These are phyloP conservation scores for Phytophthora tentaculata DNA, from an alignment of 352 stramenopile species.

Conservation along the genomic window DNA sequence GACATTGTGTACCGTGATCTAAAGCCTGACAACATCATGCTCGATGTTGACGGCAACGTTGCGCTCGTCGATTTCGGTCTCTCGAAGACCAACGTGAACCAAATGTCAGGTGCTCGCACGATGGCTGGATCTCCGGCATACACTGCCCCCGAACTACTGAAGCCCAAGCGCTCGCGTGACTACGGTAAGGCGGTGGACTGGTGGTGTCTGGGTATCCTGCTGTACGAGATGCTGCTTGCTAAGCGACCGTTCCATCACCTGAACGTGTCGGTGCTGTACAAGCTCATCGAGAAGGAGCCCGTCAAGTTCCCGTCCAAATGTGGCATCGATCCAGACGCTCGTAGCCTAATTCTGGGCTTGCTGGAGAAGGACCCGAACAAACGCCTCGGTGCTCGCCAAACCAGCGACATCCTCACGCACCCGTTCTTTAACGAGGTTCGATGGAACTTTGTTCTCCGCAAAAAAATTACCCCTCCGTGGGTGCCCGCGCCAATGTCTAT, in stretches of 20 bases:
- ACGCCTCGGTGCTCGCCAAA: slow-evolving; percentile 80
- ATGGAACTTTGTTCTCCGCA: slow-evolving; percentile 85
- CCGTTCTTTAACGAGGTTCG: slow-evolving; percentile 83
- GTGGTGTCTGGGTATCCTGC: slow-evolving; percentile 90
- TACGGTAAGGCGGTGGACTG: slow-evolving; percentile 90
- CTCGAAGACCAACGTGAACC: slow-evolving; percentile 92
- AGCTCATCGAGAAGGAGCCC: slow-evolving; percentile 89
- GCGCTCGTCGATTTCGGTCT: slow-evolving; percentile 96
- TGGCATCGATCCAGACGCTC: slow-evolving; percentile 68
- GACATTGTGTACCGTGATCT: slow-evolving; percentile 97
- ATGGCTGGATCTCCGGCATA: slow-evolving; percentile 88
- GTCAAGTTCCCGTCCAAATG: slow-evolving; percentile 88
- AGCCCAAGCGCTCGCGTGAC: slow-evolving; percentile 84
- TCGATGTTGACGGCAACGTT: slow-evolving; percentile 94
- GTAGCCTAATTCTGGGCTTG: slow-evolving; percentile 76
- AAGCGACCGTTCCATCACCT: slow-evolving; percentile 92
- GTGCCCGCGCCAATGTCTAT: slow-evolving; percentile 69
- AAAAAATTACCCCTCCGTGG: slow-evolving; percentile 82
- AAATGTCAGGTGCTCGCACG: slow-evolving; percentile 81
- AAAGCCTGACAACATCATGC: slow-evolving; percentile 96
- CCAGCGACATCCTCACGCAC: slow-evolving; percentile 84
- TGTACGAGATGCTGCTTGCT: slow-evolving; percentile 93
- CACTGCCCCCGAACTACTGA: slow-evolving; percentile 81
- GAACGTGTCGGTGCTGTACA: slow-evolving; percentile 92
- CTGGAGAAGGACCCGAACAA: slow-evolving; percentile 88